Percentiles rank a stretch among this genome's conserved stretches.
These are phyloP conservation scores for Pseudisothecium myosuroides DNA, from an alignment of 225 moss, liverwort and hornwort species.

Conservation along the genomic window DNA sequence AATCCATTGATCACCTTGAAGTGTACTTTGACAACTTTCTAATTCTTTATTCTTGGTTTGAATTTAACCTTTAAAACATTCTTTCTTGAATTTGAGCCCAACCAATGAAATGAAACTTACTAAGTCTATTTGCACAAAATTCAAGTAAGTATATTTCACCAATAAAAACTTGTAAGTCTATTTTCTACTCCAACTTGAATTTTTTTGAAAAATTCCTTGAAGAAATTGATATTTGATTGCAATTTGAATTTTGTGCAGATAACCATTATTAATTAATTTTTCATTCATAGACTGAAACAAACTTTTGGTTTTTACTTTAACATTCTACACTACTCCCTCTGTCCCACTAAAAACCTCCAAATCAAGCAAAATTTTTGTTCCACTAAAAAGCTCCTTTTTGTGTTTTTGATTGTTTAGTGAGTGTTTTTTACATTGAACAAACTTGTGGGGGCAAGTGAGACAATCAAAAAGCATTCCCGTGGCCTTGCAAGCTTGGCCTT, in stretches of 20 bases:
- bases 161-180: too few relatives aligned
- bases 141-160: too few relatives aligned
- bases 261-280: not conserved
- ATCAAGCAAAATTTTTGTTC: too few relatives aligned
- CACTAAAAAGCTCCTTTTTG: too few relatives aligned
- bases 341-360: too few relatives aligned
- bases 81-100: not conserved
- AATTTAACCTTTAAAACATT: not conserved
- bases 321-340: not conserved
- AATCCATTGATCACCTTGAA: not conserved
- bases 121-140: not conserved
- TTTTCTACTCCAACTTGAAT: not conserved
- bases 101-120: not conserved
- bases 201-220: not conserved
- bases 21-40: not conserved
- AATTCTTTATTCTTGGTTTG: fast-evolving
- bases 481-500: too few relatives aligned
- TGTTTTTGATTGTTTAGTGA: too few relatives aligned
- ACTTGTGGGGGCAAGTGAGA: too few relatives aligned
- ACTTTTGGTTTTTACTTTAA: not conserved
- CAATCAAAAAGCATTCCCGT: too few relatives aligned
- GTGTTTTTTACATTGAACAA: too few relatives aligned
- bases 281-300: not conserved
- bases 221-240: not conserved
- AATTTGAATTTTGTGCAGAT: not conserved